phyloP scores from a whole-genome alignment of 164 flowering plant genomes.

The Taxillus chinensis region DNA sequence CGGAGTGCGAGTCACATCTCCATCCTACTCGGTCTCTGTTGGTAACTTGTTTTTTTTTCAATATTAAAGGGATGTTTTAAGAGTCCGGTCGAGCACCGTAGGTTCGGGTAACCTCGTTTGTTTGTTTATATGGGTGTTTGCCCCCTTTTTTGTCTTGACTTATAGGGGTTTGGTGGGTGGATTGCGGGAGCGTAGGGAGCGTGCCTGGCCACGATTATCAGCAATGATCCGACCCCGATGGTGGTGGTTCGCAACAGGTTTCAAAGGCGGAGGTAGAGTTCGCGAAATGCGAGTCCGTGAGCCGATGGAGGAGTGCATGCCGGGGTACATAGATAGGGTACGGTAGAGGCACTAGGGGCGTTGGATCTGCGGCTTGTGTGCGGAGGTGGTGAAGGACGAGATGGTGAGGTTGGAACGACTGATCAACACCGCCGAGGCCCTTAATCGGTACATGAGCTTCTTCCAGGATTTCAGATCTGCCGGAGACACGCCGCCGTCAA shows the following conservation, averaged over 20 bases:
- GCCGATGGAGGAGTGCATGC: constrained; percentile 72
- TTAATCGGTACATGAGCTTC: constrained; percentile 53
- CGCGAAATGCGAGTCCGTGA: constrained; percentile 67
- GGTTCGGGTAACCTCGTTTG: too few species aligned
- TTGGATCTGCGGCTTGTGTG: constrained; percentile 89
- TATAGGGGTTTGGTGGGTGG: neutral
- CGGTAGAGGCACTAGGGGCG: constrained; percentile 49
- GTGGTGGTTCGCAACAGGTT: constrained; percentile 3
- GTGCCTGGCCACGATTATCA: constrained; percentile 12
- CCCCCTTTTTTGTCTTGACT: neutral
- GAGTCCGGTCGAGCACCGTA: neutral
- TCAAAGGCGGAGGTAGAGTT: constrained; percentile 37
- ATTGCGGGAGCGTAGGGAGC: constrained; percentile 6
- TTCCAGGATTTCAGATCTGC: constrained; percentile 44
- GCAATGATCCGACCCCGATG: constrained; percentile 4
- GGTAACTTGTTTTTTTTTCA: neutral
- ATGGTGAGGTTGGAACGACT: constrained; percentile 39
- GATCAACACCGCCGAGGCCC: constrained; percentile 64
- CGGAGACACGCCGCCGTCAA: constrained; percentile 36
- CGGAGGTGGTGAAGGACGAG: constrained; percentile 73
- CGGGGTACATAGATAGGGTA: constrained; percentile 43
- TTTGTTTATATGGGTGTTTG: neutral
- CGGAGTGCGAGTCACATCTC: neutral
- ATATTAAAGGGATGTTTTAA: neutral
- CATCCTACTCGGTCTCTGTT: constrained; percentile 22